Conservation (phyloP, 495 filamentous ascomycete species). For the Aspergillus bridgeri region DNA sequence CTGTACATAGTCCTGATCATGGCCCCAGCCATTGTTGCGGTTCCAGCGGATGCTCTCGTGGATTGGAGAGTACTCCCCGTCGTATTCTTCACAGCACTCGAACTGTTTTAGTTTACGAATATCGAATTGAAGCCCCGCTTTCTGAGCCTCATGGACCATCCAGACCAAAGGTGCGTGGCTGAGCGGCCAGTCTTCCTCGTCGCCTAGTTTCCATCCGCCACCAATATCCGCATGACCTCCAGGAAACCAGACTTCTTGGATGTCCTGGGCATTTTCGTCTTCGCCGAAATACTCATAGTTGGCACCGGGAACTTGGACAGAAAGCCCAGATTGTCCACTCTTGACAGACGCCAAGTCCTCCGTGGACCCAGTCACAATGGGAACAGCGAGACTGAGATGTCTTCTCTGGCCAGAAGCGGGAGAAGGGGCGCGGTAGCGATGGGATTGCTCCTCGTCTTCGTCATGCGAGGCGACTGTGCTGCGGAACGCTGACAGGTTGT, state of each 20-base stretch:
- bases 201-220: conserved; percentile 69
- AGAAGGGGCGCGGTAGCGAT: conserved; percentile 47
- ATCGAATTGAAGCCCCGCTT: conserved; percentile 71
- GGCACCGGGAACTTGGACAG: conserved; percentile 31
- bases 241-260: conserved; percentile 82
- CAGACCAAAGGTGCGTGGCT: conserved; percentile 76
- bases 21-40: conserved; percentile 19
- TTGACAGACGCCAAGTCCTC: conserved; percentile 37
- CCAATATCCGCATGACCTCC: conserved; percentile 82
- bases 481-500: conserved; percentile 37
- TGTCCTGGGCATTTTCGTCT: conserved; percentile 65
- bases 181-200: conserved; percentile 55
- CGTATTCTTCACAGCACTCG: conserved; percentile 55
- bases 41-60: conserved; percentile 38
- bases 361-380: conserved; percentile 23
- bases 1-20: conserved; percentile 16
- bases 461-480: conserved; percentile 27
- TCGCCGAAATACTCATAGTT: conserved; percentile 47
- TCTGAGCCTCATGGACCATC: conserved; percentile 79
- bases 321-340: conserved; percentile 38
- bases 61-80: conserved; percentile 43
- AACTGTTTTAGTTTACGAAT: conserved; percentile 62
- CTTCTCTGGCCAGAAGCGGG: conserved; percentile 11
- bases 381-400: conserved; percentile 27
- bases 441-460: conserved; percentile 11